Base-by-base conservation (phyloP, 2,329 filamentous ascomycete genomes). In the Daldinia eschscholtzii region DNA sequence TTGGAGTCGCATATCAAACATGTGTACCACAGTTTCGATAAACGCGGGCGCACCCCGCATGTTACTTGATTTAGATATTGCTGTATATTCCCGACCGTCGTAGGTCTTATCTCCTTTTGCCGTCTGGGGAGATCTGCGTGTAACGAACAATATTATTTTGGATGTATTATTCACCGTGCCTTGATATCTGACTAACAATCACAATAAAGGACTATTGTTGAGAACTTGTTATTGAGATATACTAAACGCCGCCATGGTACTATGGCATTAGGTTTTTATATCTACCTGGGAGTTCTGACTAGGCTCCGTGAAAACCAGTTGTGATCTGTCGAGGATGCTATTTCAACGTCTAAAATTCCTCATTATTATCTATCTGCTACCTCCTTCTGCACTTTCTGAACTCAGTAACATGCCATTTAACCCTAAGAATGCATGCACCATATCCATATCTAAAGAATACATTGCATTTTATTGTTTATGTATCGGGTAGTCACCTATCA, bases 11-110 rank as follows among this genome's bases (percentile, higher is more conserved):
- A 20, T 39, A 37, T 35, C 50, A 55, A 37, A 33, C 53, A 12
- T 30, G 62, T 30, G 55, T 53, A 57, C 61, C 63, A 63, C 48
- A 67, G n/a, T 66, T 67, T 30, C 12, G 33, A 37, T 55, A 58
- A 55, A 64, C 60, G 30, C 52, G 65, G 61, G 28, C 61, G 20
- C 70, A 65, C 64, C 70, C 70, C 70, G 67, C 65, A 67, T 65
- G 23, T 30, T 57, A 50, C 44, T 56, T 48, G 52, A 23, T 46
- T 55, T 58, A 37, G 48, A 60, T 35, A 67, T 50, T 44, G 41
- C n/a, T 60, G 35, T 18, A 44, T 48, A 44, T 44, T n/a, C 37
- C 53, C 26, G 41, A 41, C 9, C 50, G 26, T 50, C 53, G 44
- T 57, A 53, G 46, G n/a, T 10, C 44, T 39, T 39, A 57, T 33